These are phyloP conservation scores for Areca catechu DNA, from an alignment of 176 grass and related monocot species.

Conservation along the genomic window DNA sequence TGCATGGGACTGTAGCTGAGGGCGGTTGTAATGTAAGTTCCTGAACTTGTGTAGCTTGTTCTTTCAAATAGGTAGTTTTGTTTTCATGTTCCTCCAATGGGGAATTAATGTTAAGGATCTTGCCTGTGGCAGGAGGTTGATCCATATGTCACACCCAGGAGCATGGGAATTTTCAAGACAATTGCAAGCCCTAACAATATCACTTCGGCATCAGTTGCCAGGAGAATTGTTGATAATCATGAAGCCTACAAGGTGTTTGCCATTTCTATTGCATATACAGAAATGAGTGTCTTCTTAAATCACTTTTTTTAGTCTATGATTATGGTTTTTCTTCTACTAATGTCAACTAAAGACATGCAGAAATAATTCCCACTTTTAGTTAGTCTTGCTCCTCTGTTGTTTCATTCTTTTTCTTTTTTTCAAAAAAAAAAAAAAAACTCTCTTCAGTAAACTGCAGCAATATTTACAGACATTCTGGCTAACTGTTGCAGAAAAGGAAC, in stretches of 20 bases:
- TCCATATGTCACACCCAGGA: conserved; percentile 64
- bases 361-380: too few relatives aligned
- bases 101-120: conserved; percentile 15
- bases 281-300: too few relatives aligned
- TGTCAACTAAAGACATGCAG: too few relatives aligned
- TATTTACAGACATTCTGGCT: too few relatives aligned
- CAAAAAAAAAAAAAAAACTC: too few relatives aligned
- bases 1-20: conserved; percentile 67
- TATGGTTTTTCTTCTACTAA: too few relatives aligned
- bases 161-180: conserved; percentile 64
- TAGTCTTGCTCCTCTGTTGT: neutral
- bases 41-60: neutral
- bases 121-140: conserved; percentile 37
- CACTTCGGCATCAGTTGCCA: conserved; percentile 63
- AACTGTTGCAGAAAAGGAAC: conserved; percentile 50
- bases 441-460: too few relatives aligned
- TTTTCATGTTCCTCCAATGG: conserved; percentile 2
- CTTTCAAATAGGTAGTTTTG: too few relatives aligned
- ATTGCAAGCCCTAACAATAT: conserved; percentile 69
- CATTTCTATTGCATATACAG: too few relatives aligned
- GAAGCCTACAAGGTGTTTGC: conserved; percentile 68
- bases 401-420: neutral
- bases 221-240: conserved; percentile 66
- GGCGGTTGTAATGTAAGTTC: conserved; percentile 43
- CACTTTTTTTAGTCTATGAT: too few relatives aligned